A percentile compares a stretch with the other conserved stretches of the same genome.
These are phyloP conservation scores for sorghum (Sorghum bicolor) DNA, from an alignment of 176 grass and related monocot genomes.

Conservation along the genomic window Sorghum_bicolor_NCBIv3 NC_012873.2:64195501-64196000, in stretches of 20 bases:
- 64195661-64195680: background rate
- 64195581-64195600: background rate
- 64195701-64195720: background rate
- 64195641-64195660: background rate
- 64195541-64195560: background rate
- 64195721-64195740: background rate
- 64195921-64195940: conserved; percentile 59
- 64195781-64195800: background rate
- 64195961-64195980: conserved; percentile 82
- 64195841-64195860: conserved; percentile 19
- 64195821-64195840: background rate
- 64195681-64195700: background rate
- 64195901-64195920: conserved; percentile 54
- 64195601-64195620: background rate
- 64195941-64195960: conserved; percentile 79
- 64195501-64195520: conserved; percentile 71
- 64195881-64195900: conserved; percentile 69
- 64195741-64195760: background rate
- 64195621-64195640: background rate
- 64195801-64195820: background rate
- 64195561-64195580: background rate
- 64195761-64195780: background rate
- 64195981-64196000: conserved; percentile 62
- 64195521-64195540: conserved; percentile 52
- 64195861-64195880: conserved; percentile 70